These are phyloP conservation scores for Lepiota brunneoincarnata DNA, from an alignment of 768 basidiomycete genomes.

Conservation along the genomic window DNA sequence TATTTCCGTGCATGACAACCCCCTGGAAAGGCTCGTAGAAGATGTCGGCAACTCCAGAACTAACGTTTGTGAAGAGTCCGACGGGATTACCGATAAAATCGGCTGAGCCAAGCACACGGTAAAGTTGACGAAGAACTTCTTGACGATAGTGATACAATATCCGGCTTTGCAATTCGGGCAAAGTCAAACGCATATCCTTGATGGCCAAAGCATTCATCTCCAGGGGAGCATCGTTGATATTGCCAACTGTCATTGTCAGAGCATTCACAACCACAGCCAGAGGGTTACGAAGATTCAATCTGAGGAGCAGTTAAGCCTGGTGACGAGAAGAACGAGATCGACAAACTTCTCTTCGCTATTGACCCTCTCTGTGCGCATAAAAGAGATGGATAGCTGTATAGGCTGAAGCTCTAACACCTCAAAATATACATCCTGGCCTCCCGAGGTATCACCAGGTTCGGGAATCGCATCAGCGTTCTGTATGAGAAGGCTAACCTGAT, in stretches of 20 bases:
- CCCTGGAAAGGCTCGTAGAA: conserved; percentile 99
- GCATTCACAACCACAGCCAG: conserved; percentile 92
- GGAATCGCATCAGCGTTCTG: conserved; percentile 63
- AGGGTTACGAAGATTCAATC: conserved; percentile 82
- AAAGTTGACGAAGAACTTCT: conserved; percentile 90
- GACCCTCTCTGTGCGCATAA: conserved; percentile 94
- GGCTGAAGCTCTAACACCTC: conserved; percentile 95
- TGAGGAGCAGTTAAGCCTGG: conserved; percentile 23
- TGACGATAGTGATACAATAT: conserved; percentile 92
- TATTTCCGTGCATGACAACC: conserved; percentile 94
- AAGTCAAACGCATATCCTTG: conserved; percentile 87
- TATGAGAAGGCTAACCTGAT: conserved; percentile 54
- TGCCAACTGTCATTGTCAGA: conserved; percentile 94
- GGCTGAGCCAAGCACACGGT: conserved; percentile 96
- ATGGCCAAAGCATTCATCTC: conserved; percentile 92
- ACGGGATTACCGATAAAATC: conserved; percentile 97
- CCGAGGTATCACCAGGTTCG: conserved; percentile 64
- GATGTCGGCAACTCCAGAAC: conserved; percentile 95
- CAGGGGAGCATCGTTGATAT: conserved; percentile 93
- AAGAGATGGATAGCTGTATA: conserved; percentile 87
- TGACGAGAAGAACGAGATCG: not conserved
- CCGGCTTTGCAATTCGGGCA: conserved; percentile 80
- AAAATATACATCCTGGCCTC: conserved; percentile 86
- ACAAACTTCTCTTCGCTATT: conserved; percentile 91
- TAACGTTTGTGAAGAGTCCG: conserved; percentile 96